Evolutionary conservation across 768 basidiomycete species (phyloP), one percentile per base, ranked within the genome.

Genomic region (Kwoniella sp.): DNA sequence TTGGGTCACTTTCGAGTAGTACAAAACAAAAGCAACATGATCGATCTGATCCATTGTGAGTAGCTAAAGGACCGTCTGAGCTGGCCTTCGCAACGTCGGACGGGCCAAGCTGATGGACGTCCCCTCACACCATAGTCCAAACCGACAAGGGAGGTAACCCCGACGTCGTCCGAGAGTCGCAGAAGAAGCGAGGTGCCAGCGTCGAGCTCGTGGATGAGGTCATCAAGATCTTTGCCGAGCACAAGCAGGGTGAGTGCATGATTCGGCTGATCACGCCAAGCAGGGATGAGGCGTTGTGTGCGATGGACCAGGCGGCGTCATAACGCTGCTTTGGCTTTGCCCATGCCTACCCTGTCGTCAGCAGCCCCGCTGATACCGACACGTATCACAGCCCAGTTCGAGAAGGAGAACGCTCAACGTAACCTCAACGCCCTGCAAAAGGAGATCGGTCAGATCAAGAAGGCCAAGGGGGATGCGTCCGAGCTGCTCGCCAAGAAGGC

Each of bases 171-270:
- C 79, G 86, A 50, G 89, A 89, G 65, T 96, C 92, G 3, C 93
- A 99, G 78, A 79, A 84, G 66, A 91, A 89, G 76, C 83, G 95
- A 41, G 88, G 87, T 9, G 84, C 89, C 50, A 81, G 87, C 17
- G 88, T 88, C 45, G 92, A 91, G 73, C 73, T 95, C 61, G 92
- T 98, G 14, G 91, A 96, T 75, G 89, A 98, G 73, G 82, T 96
- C 53, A 84, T 98, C 53, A 82, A 83, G 67, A 84, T 92, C 83
- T 95, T 96, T 67, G 75, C 81, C 9, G 87, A 90, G 62, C 96
- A 92, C 90, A 89, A 89, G 46, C 88, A 89, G 75, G 84, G 95
- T 95, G 72, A 70, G 88, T 82, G 3, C 10, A 7, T n/a, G n/a
- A n/a, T n/a, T n/a, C n/a, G n/a, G n/a, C n/a, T n/a, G n/a, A n/a